Base-by-base conservation (phyloP, 345 rosid species). In the Citrus mangshanensis region DNA sequence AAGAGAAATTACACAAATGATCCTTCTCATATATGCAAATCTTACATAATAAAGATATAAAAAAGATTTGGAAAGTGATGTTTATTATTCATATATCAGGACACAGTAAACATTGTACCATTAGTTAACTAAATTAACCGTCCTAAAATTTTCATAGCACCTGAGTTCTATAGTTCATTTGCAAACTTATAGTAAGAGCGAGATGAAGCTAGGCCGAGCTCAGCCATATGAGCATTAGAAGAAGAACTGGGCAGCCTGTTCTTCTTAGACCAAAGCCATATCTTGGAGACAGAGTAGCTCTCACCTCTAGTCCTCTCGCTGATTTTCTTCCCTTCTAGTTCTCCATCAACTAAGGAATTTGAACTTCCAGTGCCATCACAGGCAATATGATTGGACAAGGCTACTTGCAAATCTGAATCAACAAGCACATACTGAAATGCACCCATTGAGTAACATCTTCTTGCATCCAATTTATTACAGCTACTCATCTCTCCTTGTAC, bases 381-480 rank as follows among this genome's bases (percentile, higher is more conserved):
- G n/a, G 22, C 73, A 28, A 67, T 71, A 21, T 67, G 70, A 51
- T 75, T 51, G 61, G 89, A 60, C 68, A 91, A 81, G 2, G 87
- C 74, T 65, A 91, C 97, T 75, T 77, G 83, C 78, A 91, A 74
- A 74, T 82, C 80, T 18, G 86, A 82, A 28, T 85, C 83, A 55
- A 85, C 84, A 59, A 82, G 91, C 27, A 89, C 89, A 78, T 91
- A 91, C 79, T 89, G 89, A 77, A 82, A 88, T 25, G 89, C 82
- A 2, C 93, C 97, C 97, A 91, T 89, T 22, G 93, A 92, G 79
- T 86, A 91, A 73, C 97, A 93, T 85, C 93, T 91, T 75, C 97
- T 85, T 12, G 82, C 77, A 74, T 87, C 92, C 81, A 87, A 63
- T 77, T 78, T 54, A 18, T 16, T 79, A 24, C 81, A 54, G 28